Evolutionary conservation across 305 asterid genomes (phyloP).

Genomic region (Fraxinus greggii): DNA sequence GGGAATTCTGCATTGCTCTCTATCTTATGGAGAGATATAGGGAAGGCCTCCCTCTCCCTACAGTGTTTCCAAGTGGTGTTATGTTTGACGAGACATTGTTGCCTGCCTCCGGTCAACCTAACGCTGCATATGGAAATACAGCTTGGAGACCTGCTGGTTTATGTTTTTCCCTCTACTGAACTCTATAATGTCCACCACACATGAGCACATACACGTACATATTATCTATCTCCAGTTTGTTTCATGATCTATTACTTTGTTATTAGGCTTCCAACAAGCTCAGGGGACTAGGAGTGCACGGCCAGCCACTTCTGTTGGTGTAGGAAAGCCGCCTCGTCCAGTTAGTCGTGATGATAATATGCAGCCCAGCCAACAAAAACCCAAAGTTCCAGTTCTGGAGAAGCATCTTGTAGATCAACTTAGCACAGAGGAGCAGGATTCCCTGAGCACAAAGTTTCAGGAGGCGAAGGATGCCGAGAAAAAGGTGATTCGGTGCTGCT

Average conservation of each 20-base stretch:
- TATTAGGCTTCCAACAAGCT: conserved; percentile 63
- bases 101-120: conserved; percentile 53
- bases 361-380: conserved; percentile 63
- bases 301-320: conserved; percentile 45
- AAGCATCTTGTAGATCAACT: conserved; percentile 86
- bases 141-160: conserved; percentile 77
- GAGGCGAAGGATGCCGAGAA: conserved; percentile 93
- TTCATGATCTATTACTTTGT: conserved; percentile 21
- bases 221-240: neutral
- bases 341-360: conserved; percentile 58
- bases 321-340: conserved; percentile 89
- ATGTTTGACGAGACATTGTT: conserved; percentile 61
- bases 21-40: conserved; percentile 90
- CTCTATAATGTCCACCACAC: neutral
- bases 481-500: conserved; percentile 59
- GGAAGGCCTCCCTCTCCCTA: conserved; percentile 86
- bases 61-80: conserved; percentile 59
- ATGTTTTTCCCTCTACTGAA: conserved; percentile 17
- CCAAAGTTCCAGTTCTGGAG: conserved; percentile 88
- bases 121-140: conserved; percentile 46
- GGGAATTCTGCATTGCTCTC: conserved; percentile 89
- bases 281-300: conserved; percentile 52
- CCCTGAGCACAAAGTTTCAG: conserved; percentile 71
- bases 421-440: conserved; percentile 86
- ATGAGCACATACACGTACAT: neutral